Conservation (phyloP, 2,329 filamentous ascomycete genomes). For the Botrytis medusae region DNA sequence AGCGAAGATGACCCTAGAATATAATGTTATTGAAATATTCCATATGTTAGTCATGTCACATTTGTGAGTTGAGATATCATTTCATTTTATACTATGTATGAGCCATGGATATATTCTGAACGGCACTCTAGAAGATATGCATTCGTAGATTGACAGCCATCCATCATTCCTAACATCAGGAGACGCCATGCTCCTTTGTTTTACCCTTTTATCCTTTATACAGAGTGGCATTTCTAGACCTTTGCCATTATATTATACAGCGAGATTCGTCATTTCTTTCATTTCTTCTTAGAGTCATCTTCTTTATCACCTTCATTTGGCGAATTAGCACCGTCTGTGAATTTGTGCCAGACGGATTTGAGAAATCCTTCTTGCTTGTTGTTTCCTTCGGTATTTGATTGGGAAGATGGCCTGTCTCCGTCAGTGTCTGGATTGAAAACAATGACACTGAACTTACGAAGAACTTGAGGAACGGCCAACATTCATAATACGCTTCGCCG, state of each 20-base stretch:
- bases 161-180: constrained; percentile 17
- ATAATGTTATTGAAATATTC: background rate
- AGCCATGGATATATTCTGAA: constrained; percentile 15
- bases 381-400: constrained; percentile 40
- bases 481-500: constrained; percentile 90
- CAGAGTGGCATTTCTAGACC: constrained; percentile 7
- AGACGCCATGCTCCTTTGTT: constrained; percentile 16
- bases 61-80: constrained; percentile 20
- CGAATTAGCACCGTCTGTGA: constrained; percentile 61
- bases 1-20: background rate
- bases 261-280: background rate
- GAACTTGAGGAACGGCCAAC: constrained; percentile 54
- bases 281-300: constrained; percentile 23
- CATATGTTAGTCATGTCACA: background rate
- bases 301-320: constrained; percentile 21
- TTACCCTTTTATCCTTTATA: constrained; percentile 10
- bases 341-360: constrained; percentile 88
- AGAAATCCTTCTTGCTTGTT: constrained; percentile 87
- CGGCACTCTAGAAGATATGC: background rate
- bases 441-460: constrained; percentile 46
- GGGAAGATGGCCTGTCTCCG: constrained; percentile 23
- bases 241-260: constrained; percentile 19
- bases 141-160: constrained; percentile 11
- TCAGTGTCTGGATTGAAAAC: constrained; percentile 24
- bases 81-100: constrained; percentile 20